Conservation (phyloP, 371 early-diverging fungal genomes). For the Amoeboaphelidium protococcarum region DNA sequence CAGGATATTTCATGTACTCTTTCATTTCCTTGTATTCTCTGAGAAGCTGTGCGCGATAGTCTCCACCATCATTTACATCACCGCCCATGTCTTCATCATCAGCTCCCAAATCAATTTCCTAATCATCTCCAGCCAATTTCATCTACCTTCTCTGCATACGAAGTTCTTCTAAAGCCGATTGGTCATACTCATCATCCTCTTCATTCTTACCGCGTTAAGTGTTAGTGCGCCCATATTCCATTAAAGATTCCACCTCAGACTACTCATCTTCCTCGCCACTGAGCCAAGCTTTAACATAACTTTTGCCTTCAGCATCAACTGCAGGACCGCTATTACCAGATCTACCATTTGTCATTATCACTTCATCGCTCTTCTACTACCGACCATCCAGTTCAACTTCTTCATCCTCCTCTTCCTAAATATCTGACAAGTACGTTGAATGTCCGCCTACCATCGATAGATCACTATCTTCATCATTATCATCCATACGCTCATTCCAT, state of each 20-base stretch:
- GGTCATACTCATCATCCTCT: neutral
- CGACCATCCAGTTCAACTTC: too few relatives aligned
- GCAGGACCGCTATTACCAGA: too few relatives aligned
- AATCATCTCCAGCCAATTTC: neutral
- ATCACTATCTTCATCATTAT: too few relatives aligned
- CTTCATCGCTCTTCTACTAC: neutral
- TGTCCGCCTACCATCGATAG: too few relatives aligned
- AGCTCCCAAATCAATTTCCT: neutral
- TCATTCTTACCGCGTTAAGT: too few relatives aligned
- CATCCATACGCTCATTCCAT: too few relatives aligned
- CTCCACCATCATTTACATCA: slow-evolving; percentile 4
- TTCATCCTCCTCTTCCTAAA: too few relatives aligned
- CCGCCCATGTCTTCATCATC: slow-evolving; percentile 16
- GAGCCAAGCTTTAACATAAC: too few relatives aligned
- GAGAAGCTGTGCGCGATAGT: neutral
- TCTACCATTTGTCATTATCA: neutral
- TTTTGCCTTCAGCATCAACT: too few relatives aligned
- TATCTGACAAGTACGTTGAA: too few relatives aligned
- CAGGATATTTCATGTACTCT: slow-evolving; percentile 67
- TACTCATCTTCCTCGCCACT: neutral
- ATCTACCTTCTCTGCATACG: neutral
- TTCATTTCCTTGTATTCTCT: slow-evolving; percentile 12
- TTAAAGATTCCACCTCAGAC: too few relatives aligned
- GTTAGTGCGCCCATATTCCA: too few relatives aligned
- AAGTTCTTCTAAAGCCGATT: neutral